Evolutionary conservation across 306 rosid genomes (phyloP), one percentile per base, ranked within the genome.

Genomic region (Corylus americana): DNA sequence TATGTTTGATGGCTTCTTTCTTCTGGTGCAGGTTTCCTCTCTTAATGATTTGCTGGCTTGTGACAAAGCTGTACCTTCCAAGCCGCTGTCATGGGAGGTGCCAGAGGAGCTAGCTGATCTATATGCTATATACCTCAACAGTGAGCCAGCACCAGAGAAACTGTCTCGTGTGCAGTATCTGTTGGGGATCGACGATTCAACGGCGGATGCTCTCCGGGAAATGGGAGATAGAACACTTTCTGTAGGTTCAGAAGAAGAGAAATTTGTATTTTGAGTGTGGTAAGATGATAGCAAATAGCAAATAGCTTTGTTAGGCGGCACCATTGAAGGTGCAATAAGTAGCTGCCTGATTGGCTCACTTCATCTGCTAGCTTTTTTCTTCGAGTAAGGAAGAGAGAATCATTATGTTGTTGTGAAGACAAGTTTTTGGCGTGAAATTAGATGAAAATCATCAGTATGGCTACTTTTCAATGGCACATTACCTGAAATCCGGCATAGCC

Each of bases 91-190:
- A 35, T 89, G 93, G 93, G 93, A 89, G 0, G 87, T 87, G 70
- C 81, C 91, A 2, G 98, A 91, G 86, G 99, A 95, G 86, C 92
- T 93, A 20, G 84, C 94, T 5, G 99, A 95, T 90, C 81, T 95
- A 62, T 95, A 79, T 85, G 64, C 83, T 5, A 82, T 93, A 89
- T 95, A 89, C 83, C 4, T 82, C 79, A 91, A 89, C 77, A 87
- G 94, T 75, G 96, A 90, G 12, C 89, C 96, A 1, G 70, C 85
- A 16, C 94, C 94, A 11, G 98, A 93, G 75, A 95, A 91, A 76
- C 83, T 88, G 81, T 80, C 86, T 76, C 98, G 98, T 18, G 79
- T 95, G 89, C 98, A 93, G 85, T 91, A 84, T 84, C 91, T 95
- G 75, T 76, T 95, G 82, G 99, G 94, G 82, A 93, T 95, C 82